These are phyloP conservation scores for Dendrocalamus sinicus DNA, from an alignment of 176 grass and related monocot genomes.

Conservation along the genomic window DNA sequence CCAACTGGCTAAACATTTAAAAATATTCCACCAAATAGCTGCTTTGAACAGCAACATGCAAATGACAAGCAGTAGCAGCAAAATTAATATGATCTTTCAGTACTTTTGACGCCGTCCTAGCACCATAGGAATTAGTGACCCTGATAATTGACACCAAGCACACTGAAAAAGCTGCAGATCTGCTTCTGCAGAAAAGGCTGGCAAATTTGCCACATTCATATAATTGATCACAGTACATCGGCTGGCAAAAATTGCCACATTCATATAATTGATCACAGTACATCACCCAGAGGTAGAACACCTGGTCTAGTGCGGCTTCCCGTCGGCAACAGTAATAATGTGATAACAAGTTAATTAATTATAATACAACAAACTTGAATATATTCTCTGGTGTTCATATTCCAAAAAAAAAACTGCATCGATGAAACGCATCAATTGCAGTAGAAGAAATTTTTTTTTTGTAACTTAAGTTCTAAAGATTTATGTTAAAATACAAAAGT, in stretches of 20 bases:
- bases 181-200: conserved; percentile 60
- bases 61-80: conserved; percentile 37
- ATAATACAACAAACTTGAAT: conserved; percentile 20
- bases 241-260: conserved; percentile 38
- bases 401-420: background rate
- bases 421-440: background rate
- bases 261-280: conserved; percentile 74
- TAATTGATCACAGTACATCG: conserved; percentile 66
- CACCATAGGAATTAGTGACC: conserved; percentile 57
- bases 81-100: conserved; percentile 49
- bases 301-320: conserved; percentile 34
- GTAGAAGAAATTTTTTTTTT: background rate
- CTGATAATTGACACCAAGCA: conserved; percentile 65
- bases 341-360: conserved; percentile 34
- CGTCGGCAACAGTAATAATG: conserved; percentile 36
- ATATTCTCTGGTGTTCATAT: conserved; percentile 28
- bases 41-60: conserved; percentile 44
- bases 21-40: conserved; percentile 41
- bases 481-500: conserved; percentile 30
- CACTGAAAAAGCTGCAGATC: conserved; percentile 58
- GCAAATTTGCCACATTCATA: conserved; percentile 58
- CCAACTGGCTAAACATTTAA: conserved; percentile 22
- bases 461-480: background rate
- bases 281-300: conserved; percentile 45
- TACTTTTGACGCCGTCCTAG: conserved; percentile 56